Base-by-base conservation (phyloP, 169 alveolate genomes). In the Plasmodium coatneyi region DNA sequence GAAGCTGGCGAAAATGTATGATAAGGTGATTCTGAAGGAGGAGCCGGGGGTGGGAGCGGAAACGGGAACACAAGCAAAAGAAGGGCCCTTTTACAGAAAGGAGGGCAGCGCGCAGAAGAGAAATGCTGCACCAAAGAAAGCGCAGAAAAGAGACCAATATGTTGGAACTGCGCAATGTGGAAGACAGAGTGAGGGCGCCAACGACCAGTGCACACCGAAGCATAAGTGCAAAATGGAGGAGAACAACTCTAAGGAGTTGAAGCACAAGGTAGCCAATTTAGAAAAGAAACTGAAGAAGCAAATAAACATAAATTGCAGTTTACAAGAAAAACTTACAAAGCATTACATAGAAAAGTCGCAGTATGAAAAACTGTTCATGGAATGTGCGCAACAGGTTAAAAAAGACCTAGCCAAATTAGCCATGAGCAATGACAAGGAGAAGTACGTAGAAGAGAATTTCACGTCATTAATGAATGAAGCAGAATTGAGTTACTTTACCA, bases 211-310 rank as follows among this genome's bases (percentile, higher is more conserved):
- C 14, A 72, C 34, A 72, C 7, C 79, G 36, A 84, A 84, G 41
- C 5, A 36, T 10, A 79, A 79, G 39, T 10, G n/a, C 32, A 87
- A 87, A 28, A 71, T 10, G 46, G 82, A 87, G 19, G 71, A 87
- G 43, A 54, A 25, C 14, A 83, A 25, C n/a, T 28, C 70, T 39
- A 78, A 87, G 32, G 83, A 87, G 36, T 49, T 87, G 25, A 12
- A 87, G 36, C 71, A 49, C 41, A 87, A 79, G 41, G 82, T 87
- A 87, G 81, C 30, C 36, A 78, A 79, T 66, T 80, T 87, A 72
- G 93, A 87, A 87, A 87, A 87, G 71, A 87, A 87, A 87, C 81
- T 87, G 81, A 87, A 87, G 56, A 87, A 79, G 71, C 93, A 87
- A 87, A 79, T 87, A 39, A 87, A 60, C 54, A 79, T 87, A 79